Conservation (phyloP, 2,329 filamentous ascomycete genomes). For the Coccinonectria pachysandricola region DNA sequence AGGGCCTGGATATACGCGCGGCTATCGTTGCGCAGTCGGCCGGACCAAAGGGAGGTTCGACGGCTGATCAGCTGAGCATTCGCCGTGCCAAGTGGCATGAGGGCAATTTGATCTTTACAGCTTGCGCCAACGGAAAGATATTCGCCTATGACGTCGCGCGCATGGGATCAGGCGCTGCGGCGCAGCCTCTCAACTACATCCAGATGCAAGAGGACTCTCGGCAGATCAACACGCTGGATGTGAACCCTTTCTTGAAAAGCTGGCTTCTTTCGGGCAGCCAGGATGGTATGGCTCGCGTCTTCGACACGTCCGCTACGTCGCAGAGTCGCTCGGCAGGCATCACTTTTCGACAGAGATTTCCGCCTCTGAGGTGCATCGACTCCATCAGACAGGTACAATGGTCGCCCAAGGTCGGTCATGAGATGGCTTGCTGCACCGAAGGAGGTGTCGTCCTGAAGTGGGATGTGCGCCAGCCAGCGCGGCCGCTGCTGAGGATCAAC, state of each 20-base stretch:
- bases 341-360: constrained; percentile 39
- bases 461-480: constrained; percentile 46
- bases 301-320: constrained; percentile 43
- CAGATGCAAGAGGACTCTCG: constrained; percentile 51
- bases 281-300: constrained; percentile 52
- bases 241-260: constrained; percentile 48
- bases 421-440: constrained; percentile 56
- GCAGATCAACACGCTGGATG: constrained; percentile 53
- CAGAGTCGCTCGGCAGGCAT: constrained; percentile 37
- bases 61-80: constrained; percentile 50
- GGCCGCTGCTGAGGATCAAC: constrained; percentile 47
- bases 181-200: constrained; percentile 41
- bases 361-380: constrained; percentile 28
- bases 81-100: constrained; percentile 51
- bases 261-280: constrained; percentile 53
- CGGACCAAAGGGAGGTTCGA: constrained; percentile 29
- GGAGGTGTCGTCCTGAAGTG: constrained; percentile 52
- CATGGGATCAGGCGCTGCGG: constrained; percentile 31
- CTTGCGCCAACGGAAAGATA: constrained; percentile 53
- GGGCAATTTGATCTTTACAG: constrained; percentile 48
- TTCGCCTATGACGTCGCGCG: constrained; percentile 52
- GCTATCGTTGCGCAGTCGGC: constrained; percentile 39
- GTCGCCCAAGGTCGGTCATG: constrained; percentile 50
- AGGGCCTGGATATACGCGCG: constrained; percentile 48
- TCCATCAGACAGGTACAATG: constrained; percentile 52